These are phyloP conservation scores for Penicillium tannophilum DNA, from an alignment of 495 filamentous ascomycete species.

Conservation along the genomic window DNA sequence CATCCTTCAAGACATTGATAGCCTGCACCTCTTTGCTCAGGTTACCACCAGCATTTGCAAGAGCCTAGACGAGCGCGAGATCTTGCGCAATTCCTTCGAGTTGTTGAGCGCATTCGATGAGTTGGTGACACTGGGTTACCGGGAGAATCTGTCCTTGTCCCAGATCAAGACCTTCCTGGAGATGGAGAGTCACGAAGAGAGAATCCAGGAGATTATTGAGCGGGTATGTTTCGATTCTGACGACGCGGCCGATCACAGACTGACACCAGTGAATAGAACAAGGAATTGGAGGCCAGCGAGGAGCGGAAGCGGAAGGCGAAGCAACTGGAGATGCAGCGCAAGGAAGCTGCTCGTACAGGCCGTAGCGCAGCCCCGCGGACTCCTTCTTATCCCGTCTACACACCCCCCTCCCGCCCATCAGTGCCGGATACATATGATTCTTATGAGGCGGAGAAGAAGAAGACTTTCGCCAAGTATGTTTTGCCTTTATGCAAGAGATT, in stretches of 20 bases:
- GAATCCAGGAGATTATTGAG: constrained; percentile 96
- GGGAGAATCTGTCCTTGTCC: constrained; percentile 90
- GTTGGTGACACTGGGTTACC: constrained; percentile 88
- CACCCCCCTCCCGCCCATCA: constrained; percentile 70
- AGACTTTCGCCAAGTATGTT: constrained; percentile 71
- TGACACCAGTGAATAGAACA: constrained; percentile 65
- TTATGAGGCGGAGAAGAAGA: constrained; percentile 97
- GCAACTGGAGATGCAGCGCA: constrained; percentile 96
- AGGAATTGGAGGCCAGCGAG: constrained; percentile 95
- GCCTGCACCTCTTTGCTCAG: constrained; percentile 94
- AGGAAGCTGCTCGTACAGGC: constrained; percentile 71
- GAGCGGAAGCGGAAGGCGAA: constrained; percentile 98
- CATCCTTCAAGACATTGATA: constrained; percentile 98
- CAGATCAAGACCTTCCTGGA: constrained; percentile 99
- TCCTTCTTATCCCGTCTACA: constrained; percentile 87
- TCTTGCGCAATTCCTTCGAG: constrained; percentile 91
- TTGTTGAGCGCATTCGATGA: constrained; percentile 95
- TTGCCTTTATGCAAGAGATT: too few species aligned
- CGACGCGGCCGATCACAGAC: constrained; percentile 12
- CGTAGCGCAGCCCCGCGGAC: constrained; percentile 64
- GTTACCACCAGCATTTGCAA: constrained; percentile 96
- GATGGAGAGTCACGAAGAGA: constrained; percentile 98
- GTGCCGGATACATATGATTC: constrained; percentile 83
- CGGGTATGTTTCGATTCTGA: constrained; percentile 56
- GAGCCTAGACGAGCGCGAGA: constrained; percentile 92